These are phyloP conservation scores for Anacardium occidentale DNA, from an alignment of 345 rosid species.

Conservation along the genomic window DNA sequence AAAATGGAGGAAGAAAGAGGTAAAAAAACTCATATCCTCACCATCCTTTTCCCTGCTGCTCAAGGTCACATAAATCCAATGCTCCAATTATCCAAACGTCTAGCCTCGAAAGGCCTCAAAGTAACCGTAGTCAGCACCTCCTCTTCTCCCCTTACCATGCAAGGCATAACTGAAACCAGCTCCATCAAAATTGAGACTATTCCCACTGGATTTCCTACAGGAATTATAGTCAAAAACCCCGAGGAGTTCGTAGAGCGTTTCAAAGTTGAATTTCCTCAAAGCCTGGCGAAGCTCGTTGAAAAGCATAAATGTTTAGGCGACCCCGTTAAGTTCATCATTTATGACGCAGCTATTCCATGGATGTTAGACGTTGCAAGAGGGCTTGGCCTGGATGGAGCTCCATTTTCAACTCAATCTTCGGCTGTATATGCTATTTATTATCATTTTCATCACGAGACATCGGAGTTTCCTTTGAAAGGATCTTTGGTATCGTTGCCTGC, in stretches of 20 bases:
- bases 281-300: slow-evolving; percentile 12
- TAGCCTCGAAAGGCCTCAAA: slow-evolving; percentile 13
- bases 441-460: slow-evolving; percentile 17
- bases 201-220: neutral
- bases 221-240: no score
- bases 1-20: neutral
- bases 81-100: slow-evolving; percentile 23
- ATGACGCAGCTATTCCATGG: neutral
- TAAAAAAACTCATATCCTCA: slow-evolving; percentile 7
- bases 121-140: neutral
- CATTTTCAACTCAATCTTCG: slow-evolving; percentile 30
- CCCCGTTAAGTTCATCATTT: neutral
- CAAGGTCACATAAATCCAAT: slow-evolving; percentile 31
- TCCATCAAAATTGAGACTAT: no score
- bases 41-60: slow-evolving; percentile 10
- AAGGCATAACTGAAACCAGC: no score
- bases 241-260: neutral
- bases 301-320: neutral
- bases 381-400: slow-evolving; percentile 5
- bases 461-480: neutral
- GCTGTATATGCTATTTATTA: slow-evolving; percentile 16
- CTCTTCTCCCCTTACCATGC: no score
- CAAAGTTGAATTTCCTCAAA: slow-evolving; percentile 30
- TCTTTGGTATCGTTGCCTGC: slow-evolving; percentile 11
- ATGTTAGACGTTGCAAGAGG: slow-evolving; percentile 22